Percentiles rank a stretch among this genome's conserved stretches.
phyloP scores from a whole-genome alignment of 352 stramenopile genomes.

The Globisporangium heterothallicum region DNA sequence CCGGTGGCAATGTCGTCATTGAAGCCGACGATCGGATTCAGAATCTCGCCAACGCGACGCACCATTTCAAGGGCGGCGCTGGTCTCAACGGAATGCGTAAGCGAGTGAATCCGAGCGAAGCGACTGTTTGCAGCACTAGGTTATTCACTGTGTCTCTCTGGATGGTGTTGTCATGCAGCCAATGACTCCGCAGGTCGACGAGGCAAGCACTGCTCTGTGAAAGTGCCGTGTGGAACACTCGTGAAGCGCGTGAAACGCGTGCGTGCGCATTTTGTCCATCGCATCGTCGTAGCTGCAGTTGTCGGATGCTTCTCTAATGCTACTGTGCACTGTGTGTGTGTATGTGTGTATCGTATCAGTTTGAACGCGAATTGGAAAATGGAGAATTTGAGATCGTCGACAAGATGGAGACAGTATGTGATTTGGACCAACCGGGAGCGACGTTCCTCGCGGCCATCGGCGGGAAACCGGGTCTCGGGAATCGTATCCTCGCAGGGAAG shows the following conservation, averaged over 20 bases:
- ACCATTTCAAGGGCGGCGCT: constrained; percentile 78
- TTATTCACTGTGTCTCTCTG: constrained; percentile 1
- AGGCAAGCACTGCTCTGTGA: constrained; percentile 76
- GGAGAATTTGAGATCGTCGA: constrained; percentile 83
- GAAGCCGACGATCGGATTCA: constrained; percentile 67
- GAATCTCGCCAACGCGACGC: constrained; percentile 78
- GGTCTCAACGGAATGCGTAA: constrained; percentile 84
- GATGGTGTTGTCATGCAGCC: constrained; percentile 23
- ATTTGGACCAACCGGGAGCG: constrained; percentile 69
- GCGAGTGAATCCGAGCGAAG: too few relatives aligned
- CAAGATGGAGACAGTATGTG: constrained; percentile 63
- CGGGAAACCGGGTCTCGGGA: constrained; percentile 80
- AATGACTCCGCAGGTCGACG: constrained; percentile 72
- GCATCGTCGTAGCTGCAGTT: too few relatives aligned
- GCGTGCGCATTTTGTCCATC: too few relatives aligned
- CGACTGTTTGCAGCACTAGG: too few relatives aligned
- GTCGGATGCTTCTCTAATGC: not conserved
- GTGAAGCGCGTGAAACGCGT: constrained; percentile 83
- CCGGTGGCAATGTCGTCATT: constrained; percentile 77
- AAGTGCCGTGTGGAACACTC: constrained; percentile 83
- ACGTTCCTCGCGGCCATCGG: constrained; percentile 71
- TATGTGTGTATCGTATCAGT: constrained; percentile 20
- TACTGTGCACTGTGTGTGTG: not conserved
- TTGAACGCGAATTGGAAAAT: constrained; percentile 65
- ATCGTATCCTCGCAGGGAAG: constrained; percentile 80